Conservation (phyloP, 1,139 yeast species). For the Protomyces lactucae-debilis region DNA sequence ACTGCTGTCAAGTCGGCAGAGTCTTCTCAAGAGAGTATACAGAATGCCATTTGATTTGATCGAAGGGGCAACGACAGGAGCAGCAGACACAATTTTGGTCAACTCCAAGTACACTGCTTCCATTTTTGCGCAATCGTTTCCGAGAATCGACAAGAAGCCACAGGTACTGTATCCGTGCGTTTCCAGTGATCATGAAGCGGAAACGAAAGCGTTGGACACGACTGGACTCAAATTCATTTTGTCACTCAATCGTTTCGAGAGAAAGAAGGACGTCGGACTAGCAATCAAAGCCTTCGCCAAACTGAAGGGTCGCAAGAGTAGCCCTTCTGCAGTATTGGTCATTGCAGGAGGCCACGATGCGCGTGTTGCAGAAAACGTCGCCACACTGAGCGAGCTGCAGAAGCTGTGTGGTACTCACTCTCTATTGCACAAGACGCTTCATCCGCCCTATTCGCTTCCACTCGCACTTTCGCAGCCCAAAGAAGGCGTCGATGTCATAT, state of each 20-base stretch:
- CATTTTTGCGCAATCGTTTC: slow-evolving; percentile 63
- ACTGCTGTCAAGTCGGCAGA: slow-evolving; percentile 55
- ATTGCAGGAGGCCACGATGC: slow-evolving; percentile 72
- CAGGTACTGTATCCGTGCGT: slow-evolving; percentile 90
- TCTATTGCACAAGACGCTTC: slow-evolving; percentile 48
- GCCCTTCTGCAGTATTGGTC: slow-evolving; percentile 28
- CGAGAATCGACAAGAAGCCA: slow-evolving; percentile 48
- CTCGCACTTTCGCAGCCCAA: slow-evolving; percentile 31
- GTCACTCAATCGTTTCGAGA: slow-evolving; percentile 83
- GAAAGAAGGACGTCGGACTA: slow-evolving; percentile 72
- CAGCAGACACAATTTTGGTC: slow-evolving; percentile 75
- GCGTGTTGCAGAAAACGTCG: slow-evolving; percentile 69
- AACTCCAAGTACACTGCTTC: slow-evolving; percentile 77
- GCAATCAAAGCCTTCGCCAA: slow-evolving; percentile 64
- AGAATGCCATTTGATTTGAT: slow-evolving; percentile 74
- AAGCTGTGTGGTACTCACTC: slow-evolving; percentile 47
- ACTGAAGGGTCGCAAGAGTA: slow-evolving; percentile 36
- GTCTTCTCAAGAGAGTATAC: slow-evolving; percentile 57
- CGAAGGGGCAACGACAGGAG: slow-evolving; percentile 75
- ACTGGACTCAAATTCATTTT: slow-evolving; percentile 47
- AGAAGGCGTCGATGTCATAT: slow-evolving; percentile 51
- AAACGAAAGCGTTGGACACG: slow-evolving; percentile 6
- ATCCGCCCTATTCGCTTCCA: slow-evolving; percentile 28
- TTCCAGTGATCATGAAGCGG: slow-evolving; percentile 38
- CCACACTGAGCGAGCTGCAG: slow-evolving; percentile 60